Percentiles rank a stretch among this genome's conserved stretches.
These are phyloP conservation scores for Apiospora arundinis DNA, from an alignment of 2,329 filamentous ascomycete species.

Conservation along the genomic window DNA sequence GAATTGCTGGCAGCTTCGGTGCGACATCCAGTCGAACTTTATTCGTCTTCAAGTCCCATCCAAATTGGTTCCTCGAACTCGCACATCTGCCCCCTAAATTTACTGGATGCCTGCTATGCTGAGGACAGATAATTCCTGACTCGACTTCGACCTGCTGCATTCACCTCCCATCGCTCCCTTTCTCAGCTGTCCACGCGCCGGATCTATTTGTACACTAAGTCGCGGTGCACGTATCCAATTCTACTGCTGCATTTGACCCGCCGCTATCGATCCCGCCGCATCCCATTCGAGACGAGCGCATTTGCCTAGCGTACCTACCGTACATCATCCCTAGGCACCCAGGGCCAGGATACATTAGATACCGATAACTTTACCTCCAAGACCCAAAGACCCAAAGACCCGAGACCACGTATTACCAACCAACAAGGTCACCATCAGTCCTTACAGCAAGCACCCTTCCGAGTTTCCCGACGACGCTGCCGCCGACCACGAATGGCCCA, in stretches of 20 bases:
- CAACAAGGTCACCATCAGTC: neutral
- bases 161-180: neutral
- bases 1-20: constrained; percentile 1
- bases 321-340: constrained; percentile 5
- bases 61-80: neutral
- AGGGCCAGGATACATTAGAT: neutral
- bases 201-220: neutral
- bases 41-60: neutral
- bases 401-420: constrained; percentile 11
- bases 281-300: constrained; percentile 15
- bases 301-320: neutral
- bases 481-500: constrained; percentile 20
- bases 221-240: constrained; percentile 11
- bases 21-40: constrained; percentile 13
- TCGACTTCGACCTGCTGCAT: neutral
- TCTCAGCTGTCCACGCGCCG: constrained; percentile 7
- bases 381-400: no score
- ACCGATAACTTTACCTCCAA: no score
- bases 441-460: neutral
- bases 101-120: neutral
- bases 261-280: constrained; percentile 13
- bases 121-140: constrained; percentile 10
- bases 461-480: neutral
- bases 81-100: neutral
- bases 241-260: constrained; percentile 11